Percentiles rank a stretch among this genome's conserved stretches.
Evolutionary conservation across 352 stramenopile genomes (phyloP).

Genomic region (Globisporangium irregulare): DNA sequence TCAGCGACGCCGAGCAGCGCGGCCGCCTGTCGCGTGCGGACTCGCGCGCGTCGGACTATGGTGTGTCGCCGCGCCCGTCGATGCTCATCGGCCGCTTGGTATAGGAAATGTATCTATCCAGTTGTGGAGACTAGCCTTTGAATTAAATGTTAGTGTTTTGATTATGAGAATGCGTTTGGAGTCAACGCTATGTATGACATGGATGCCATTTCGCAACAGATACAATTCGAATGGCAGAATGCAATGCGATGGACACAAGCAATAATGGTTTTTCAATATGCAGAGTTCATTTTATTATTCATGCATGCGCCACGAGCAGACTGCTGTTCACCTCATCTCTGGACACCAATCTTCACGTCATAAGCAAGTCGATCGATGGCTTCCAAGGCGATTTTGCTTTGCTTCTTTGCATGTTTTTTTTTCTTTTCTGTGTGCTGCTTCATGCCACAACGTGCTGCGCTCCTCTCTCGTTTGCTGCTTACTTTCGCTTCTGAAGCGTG

Average conservation of each 20-base stretch:
- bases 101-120: neutral
- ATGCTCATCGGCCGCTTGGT: neutral
- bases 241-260: neutral
- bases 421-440: neutral
- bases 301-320: neutral
- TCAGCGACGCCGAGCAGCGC: neutral
- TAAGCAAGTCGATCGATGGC: neutral
- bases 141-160: neutral
- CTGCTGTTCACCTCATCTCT: neutral
- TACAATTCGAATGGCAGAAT: neutral
- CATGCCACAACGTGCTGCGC: neutral
- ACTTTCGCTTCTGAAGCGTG: slow-evolving; percentile 84
- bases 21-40: neutral
- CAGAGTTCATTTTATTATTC: slow-evolving; percentile 6
- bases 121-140: neutral
- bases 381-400: neutral
- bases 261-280: neutral
- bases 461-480: slow-evolving; percentile 21
- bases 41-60: neutral
- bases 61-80: neutral
- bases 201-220: neutral
- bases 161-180: neutral
- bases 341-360: neutral
- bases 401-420: neutral
- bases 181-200: neutral